These are phyloP conservation scores for Recurvomyces mirabilis DNA, from an alignment of 495 filamentous ascomycete genomes.

Conservation along the genomic window DNA sequence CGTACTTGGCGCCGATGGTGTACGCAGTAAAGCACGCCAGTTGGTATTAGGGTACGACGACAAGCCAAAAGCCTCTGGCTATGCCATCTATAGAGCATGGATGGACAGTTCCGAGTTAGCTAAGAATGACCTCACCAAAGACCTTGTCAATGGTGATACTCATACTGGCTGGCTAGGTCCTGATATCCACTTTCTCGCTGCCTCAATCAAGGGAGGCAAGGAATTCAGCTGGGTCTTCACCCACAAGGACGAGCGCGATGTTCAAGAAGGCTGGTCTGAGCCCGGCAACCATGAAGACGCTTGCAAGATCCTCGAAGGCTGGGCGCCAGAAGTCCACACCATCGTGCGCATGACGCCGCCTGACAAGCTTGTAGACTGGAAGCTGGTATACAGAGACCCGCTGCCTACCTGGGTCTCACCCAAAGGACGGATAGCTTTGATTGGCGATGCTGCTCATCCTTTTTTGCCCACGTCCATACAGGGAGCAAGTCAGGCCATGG, in stretches of 20 bases:
- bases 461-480: constrained; percentile 31
- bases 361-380: constrained; percentile 28
- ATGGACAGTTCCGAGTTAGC: constrained; percentile 23
- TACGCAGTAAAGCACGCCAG: constrained; percentile 46
- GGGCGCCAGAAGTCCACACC: constrained; percentile 25
- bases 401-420: constrained; percentile 29
- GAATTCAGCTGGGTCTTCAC: constrained; percentile 31
- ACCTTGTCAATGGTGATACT: constrained; percentile 25
- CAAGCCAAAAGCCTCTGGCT: constrained; percentile 47
- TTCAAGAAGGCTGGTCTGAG: constrained; percentile 27
- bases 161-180: constrained; percentile 27
- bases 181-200: constrained; percentile 30
- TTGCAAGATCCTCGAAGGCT: constrained; percentile 24
- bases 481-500: constrained; percentile 31
- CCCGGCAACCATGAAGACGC: constrained; percentile 26
- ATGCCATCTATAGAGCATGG: constrained; percentile 41
- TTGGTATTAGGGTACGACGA: constrained; percentile 54
- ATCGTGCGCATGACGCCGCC: constrained; percentile 27
- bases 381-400: constrained; percentile 30
- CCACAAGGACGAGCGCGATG: constrained; percentile 27
- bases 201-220: constrained; percentile 24
- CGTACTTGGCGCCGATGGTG: constrained; percentile 53
- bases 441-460: constrained; percentile 31
- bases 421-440: constrained; percentile 23
- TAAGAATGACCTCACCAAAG: constrained; percentile 24